Conservation (phyloP, 1,284 basidiomycete species). For the Ceratobasidium theobromae region DNA sequence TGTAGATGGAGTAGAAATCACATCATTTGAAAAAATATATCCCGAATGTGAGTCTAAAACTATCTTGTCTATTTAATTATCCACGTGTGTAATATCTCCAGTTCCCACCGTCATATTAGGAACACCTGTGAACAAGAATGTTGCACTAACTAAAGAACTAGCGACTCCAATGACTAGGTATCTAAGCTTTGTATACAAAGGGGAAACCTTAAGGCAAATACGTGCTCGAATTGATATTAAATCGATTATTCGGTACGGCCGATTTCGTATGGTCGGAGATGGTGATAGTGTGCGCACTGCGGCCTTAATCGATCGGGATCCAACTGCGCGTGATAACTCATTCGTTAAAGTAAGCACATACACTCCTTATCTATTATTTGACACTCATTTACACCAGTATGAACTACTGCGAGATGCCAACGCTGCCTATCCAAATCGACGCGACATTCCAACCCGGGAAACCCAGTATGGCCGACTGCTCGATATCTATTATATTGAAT, state of each 20-base stretch:
- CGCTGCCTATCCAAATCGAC: background rate
- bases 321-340: slow-evolving; percentile 10
- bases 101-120: background rate
- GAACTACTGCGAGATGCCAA: background rate
- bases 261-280: slow-evolving; percentile 9
- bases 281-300: slow-evolving; percentile 19
- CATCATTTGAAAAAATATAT: background rate
- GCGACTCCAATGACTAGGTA: background rate
- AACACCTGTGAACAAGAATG: background rate
- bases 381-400: background rate
- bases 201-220: background rate
- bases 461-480: background rate
- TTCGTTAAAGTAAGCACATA: slow-evolving; percentile 5
- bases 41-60: background rate
- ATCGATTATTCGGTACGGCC: slow-evolving; percentile 13
- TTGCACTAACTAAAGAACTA: background rate
- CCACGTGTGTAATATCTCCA: background rate
- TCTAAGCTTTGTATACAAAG: background rate
- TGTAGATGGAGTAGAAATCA: background rate
- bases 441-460: background rate
- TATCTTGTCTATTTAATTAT: background rate
- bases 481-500: slow-evolving; percentile 7
- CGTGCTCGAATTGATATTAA: background rate
- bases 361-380: background rate
- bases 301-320: slow-evolving; percentile 32